Conservation (phyloP, 495 filamentous ascomycete species). For the Penicillium tannophilum region DNA sequence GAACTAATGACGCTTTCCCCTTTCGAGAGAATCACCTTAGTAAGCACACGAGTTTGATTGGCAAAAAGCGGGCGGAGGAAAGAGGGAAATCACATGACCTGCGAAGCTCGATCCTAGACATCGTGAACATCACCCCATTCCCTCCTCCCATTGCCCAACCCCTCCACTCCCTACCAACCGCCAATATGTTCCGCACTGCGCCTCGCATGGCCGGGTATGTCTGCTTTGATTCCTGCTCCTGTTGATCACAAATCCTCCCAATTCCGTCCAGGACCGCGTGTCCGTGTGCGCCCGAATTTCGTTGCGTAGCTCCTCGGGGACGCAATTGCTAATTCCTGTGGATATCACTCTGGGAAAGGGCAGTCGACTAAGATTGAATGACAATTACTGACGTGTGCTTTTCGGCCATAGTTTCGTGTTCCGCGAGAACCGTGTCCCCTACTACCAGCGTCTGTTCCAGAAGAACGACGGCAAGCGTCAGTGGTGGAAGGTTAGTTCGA, state of each 20-base stretch:
- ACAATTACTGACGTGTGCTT: slow-evolving; percentile 13
- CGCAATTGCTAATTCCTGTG: slow-evolving; percentile 26
- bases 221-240: background rate
- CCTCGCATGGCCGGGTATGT: slow-evolving; percentile 53
- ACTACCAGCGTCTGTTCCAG: slow-evolving; percentile 84
- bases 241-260: slow-evolving; percentile 6
- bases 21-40: slow-evolving; percentile 20
- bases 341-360: background rate
- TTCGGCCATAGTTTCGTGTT: slow-evolving; percentile 60
- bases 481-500: slow-evolving; percentile 79
- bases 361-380: slow-evolving; percentile 2
- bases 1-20: slow-evolving; percentile 26
- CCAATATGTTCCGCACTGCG: slow-evolving; percentile 51
- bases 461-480: slow-evolving; percentile 75
- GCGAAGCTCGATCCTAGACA: slow-evolving; percentile 33
- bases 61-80: slow-evolving; percentile 32
- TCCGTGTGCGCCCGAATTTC: slow-evolving; percentile 24
- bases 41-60: slow-evolving; percentile 28
- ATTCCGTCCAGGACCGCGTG: slow-evolving; percentile 8
- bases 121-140: slow-evolving; percentile 38
- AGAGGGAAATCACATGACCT: slow-evolving; percentile 38
- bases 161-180: slow-evolving; percentile 36
- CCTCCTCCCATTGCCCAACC: slow-evolving; percentile 25
- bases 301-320: slow-evolving; percentile 14
- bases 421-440: slow-evolving; percentile 82